A percentile compares a stretch with the other conserved stretches of the same genome.
These are phyloP conservation scores for Anacardium occidentale DNA, from an alignment of 345 rosid species.

Conservation along the genomic window DNA sequence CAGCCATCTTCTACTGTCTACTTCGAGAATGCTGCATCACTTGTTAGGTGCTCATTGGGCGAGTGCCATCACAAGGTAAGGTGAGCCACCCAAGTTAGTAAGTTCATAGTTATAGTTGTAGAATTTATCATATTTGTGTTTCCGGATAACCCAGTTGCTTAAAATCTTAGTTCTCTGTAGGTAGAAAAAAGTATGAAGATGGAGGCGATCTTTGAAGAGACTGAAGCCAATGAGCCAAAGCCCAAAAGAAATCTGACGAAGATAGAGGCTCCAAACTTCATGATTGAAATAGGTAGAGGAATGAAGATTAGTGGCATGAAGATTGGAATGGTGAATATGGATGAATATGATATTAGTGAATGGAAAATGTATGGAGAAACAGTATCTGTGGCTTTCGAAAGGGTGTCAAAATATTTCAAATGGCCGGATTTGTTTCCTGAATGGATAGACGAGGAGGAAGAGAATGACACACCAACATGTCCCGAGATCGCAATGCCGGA, in stretches of 20 bases:
- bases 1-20: slow-evolving; percentile 67
- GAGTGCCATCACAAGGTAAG: slow-evolving; percentile 94
- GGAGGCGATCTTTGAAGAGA: slow-evolving; percentile 52
- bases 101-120: background rate
- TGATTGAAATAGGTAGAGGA: slow-evolving; percentile 46
- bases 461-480: slow-evolving; percentile 56
- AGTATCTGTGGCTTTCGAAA: slow-evolving; percentile 47
- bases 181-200: slow-evolving; percentile 57
- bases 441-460: slow-evolving; percentile 98
- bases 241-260: slow-evolving; percentile 34
- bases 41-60: slow-evolving; percentile 66
- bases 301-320: slow-evolving; percentile 56
- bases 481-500: slow-evolving; percentile 92
- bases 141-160: slow-evolving; percentile 1
- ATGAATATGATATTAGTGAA: slow-evolving; percentile 52
- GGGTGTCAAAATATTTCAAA: slow-evolving; percentile 53
- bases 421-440: slow-evolving; percentile 89
- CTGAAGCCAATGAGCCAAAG: slow-evolving; percentile 12
- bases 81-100: slow-evolving; percentile 44
- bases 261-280: slow-evolving; percentile 62
- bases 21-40: slow-evolving; percentile 59
- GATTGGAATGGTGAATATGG: slow-evolving; percentile 86
- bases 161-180: slow-evolving; percentile 27
- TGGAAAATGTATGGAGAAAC: slow-evolving; percentile 61
- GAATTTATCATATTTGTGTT: background rate